phyloP scores from a whole-genome alignment of 441 rosid species.

The Euphorbia schlechtendalii region DNA sequence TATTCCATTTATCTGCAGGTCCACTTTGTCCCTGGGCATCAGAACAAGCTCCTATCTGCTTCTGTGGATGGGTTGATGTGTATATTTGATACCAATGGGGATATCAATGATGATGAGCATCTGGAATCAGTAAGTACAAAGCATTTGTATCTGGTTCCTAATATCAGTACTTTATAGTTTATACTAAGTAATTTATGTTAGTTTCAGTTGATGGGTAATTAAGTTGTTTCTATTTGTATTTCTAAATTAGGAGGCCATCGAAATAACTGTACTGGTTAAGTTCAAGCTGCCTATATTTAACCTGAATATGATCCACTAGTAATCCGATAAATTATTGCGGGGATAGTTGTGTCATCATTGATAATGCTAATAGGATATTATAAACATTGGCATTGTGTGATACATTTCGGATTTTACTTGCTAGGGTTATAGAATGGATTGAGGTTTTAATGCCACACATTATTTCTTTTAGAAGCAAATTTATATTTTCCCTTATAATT shows the following conservation, averaged over 20 bases:
- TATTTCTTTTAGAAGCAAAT: background rate
- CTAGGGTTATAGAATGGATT: no score
- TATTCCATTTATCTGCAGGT: constrained; percentile 38
- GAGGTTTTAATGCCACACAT: background rate
- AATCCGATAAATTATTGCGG: background rate
- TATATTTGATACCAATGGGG: constrained; percentile 59
- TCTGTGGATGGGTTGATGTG: constrained; percentile 92
- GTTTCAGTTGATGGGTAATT: background rate
- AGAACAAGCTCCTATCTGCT: constrained; percentile 74
- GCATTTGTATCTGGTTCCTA: background rate
- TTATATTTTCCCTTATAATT: background rate
- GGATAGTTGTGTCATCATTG: background rate
- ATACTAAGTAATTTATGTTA: background rate
- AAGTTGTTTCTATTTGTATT: background rate
- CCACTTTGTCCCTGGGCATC: constrained; percentile 58
- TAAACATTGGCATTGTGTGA: background rate
- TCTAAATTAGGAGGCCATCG: background rate
- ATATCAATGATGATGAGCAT: constrained; percentile 77
- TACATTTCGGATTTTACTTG: background rate
- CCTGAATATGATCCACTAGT: background rate
- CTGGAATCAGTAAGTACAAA: constrained; percentile 68
- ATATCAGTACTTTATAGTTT: background rate
- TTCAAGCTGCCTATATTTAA: background rate
- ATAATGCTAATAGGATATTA: no score
- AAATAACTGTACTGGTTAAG: background rate